A percentile compares a stretch with the other conserved stretches of the same genome.
Conservation (phyloP, 345 rosid genomes). For the Schrenkiella parvula region DNA sequence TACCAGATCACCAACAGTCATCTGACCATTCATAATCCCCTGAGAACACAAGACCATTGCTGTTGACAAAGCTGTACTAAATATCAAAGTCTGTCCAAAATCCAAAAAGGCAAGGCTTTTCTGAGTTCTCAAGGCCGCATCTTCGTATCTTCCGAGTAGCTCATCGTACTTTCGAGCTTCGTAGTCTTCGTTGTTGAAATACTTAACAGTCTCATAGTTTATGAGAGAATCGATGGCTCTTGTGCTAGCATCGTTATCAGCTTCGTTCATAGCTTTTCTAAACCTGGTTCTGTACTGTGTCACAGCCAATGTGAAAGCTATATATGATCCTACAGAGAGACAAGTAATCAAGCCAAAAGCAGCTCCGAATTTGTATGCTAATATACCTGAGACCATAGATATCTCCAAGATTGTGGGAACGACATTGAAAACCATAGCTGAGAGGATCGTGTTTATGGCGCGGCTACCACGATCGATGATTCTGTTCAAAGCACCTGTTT, state of each 20-base stretch:
- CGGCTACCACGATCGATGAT: slow-evolving; percentile 96
- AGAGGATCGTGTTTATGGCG: slow-evolving; percentile 81
- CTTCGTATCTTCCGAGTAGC: slow-evolving; percentile 68
- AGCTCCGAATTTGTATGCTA: slow-evolving; percentile 91
- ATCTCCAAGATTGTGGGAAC: slow-evolving; percentile 91
- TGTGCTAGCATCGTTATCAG: slow-evolving; percentile 86
- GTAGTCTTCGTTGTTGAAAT: slow-evolving; percentile 74
- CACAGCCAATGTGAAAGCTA: slow-evolving; percentile 73
- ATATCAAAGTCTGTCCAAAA: slow-evolving; percentile 86
- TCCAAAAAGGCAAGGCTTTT: slow-evolving; percentile 82
- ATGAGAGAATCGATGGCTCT: slow-evolving; percentile 85
- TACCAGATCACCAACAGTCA: slow-evolving; percentile 98
- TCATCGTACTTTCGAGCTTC: slow-evolving; percentile 77
- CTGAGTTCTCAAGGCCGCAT: slow-evolving; percentile 74
- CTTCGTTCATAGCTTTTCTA: slow-evolving; percentile 83
- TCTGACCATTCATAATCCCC: slow-evolving; percentile 70
- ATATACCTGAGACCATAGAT: slow-evolving; percentile 82
- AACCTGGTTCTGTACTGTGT: slow-evolving; percentile 91
- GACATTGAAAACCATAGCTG: slow-evolving; percentile 87
- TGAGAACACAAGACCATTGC: slow-evolving; percentile 91
- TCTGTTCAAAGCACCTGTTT: slow-evolving; percentile 90
- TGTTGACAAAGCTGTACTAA: slow-evolving; percentile 77
- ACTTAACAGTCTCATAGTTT: slow-evolving; percentile 96
- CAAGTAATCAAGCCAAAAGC: slow-evolving; percentile 78
- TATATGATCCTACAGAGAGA: slow-evolving; percentile 73